Percentiles rank a stretch among this genome's conserved stretches.
Conservation (phyloP, 2,329 filamentous ascomycete species). For the Penicillium capsulatum region DNA sequence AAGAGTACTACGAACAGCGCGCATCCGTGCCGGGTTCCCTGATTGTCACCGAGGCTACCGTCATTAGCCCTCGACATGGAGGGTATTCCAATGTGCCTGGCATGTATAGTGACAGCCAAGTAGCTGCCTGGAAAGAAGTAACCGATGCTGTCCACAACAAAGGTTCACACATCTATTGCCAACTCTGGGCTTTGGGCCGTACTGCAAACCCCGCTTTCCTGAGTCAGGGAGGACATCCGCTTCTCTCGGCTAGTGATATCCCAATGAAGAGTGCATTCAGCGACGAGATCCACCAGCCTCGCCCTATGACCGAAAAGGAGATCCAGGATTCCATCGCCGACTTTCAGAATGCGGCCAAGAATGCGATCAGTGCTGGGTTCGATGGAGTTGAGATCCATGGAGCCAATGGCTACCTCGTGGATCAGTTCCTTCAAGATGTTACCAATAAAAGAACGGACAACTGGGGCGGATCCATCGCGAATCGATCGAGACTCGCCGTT, state of each 20-base stretch:
- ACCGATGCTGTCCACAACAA: constrained; percentile 60
- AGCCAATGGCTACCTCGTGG: constrained; percentile 47
- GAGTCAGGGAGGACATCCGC: constrained; percentile 2
- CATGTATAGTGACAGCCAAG: constrained; percentile 53
- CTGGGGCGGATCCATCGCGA: constrained; percentile 50
- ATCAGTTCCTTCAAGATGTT: constrained; percentile 47
- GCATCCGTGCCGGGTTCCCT: constrained; percentile 52
- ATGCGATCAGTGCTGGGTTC: constrained; percentile 52
- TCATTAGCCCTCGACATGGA: constrained; percentile 45
- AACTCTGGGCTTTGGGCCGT: constrained; percentile 60
- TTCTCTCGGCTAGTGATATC: constrained; percentile 21
- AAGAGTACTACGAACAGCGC: constrained; percentile 53
- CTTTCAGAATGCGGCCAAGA: constrained; percentile 42
- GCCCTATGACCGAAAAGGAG: constrained; percentile 31
- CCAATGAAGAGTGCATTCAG: too few species aligned
- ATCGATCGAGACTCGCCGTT: constrained; percentile 49
- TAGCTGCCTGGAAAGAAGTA: constrained; percentile 56
- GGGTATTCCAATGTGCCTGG: constrained; percentile 53
- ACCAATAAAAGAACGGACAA: constrained; percentile 46
- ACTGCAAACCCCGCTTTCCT: constrained; percentile 41
- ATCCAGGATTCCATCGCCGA: constrained; percentile 40
- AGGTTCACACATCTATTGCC: constrained; percentile 56
- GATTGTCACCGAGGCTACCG: constrained; percentile 55
- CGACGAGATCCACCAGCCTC: too few species aligned
- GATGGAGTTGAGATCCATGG: constrained; percentile 48